Evolutionary conservation across 2,329 filamentous ascomycete species (phyloP), one percentile per base, ranked within the genome.

Genomic region (Lachnellula arida): DNA sequence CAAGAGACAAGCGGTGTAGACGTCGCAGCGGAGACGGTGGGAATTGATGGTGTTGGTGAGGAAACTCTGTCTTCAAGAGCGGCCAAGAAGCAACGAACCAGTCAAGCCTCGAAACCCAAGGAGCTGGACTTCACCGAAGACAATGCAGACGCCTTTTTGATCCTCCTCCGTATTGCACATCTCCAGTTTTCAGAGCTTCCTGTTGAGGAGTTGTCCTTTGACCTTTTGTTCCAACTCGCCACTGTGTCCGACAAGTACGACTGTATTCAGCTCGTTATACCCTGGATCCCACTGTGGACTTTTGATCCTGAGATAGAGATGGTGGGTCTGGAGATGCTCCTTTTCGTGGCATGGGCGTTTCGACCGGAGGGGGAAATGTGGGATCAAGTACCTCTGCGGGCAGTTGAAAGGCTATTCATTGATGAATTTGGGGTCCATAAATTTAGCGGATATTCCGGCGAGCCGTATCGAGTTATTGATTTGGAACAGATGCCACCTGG

Each of bases 201-300:
- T 2, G 3, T 14, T 1, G 32, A 39, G 3, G 12, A 1, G 3
- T 19, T 58, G 5, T 17, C 28, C 5, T 51, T 40, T 22, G 6
- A 51, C 1, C 9, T 40, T 2, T 50, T 62, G 3, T 37, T 54
- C 14, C 12, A 53, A 5, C 11, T 61, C 19, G 60, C 60, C 37
- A 28, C 56, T 25, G 35, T 60, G 2, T 43, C 28, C 22, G 57
- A 62, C 32, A 47, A 53, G 37, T 58, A 58, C 28, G 23, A 62
- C 4, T 57, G 57, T 39, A 39, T 50, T 19, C 32, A 49, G 17
- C 28, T 59, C 2, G 50, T 55, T 9, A 32, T 23, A 17, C 54
- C 59, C 8, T 61, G 57, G 57, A n/a, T 61, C 8, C 12, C 46
- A 7, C 9, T 23, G 12, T 61, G 59, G 56, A n/a, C 59, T 17